These are phyloP conservation scores for Tulasnella sp. DNA, from an alignment of 768 basidiomycete genomes.

Conservation along the genomic window DNA sequence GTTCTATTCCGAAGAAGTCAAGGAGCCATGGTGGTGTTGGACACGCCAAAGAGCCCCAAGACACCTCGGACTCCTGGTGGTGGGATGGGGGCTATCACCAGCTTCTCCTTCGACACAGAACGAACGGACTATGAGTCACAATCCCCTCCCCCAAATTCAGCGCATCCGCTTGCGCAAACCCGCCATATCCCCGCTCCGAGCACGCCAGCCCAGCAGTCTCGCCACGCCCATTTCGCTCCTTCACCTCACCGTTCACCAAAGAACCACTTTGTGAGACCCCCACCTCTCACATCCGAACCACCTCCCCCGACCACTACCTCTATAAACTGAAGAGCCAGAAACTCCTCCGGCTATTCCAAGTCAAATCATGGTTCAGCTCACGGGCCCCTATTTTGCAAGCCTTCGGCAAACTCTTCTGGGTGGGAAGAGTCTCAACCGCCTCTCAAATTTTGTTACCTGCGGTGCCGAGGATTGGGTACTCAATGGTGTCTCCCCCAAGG, in stretches of 20 bases:
- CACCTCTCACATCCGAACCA: slow-evolving; percentile 44
- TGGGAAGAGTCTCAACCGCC: slow-evolving; percentile 73
- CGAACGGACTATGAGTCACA: not conserved
- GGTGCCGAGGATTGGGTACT: slow-evolving; percentile 79
- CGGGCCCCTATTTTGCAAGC: slow-evolving; percentile 33
- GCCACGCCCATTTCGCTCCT: slow-evolving; percentile 14
- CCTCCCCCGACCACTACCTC: slow-evolving; percentile 33
- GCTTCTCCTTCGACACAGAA: not conserved
- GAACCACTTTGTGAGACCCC: slow-evolving; percentile 45
- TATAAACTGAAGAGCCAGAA: not conserved
- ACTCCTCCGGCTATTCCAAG: not conserved
- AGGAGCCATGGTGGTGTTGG: not conserved
- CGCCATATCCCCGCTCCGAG: not conserved
- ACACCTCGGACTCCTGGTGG: too few species aligned
- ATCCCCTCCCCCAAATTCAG: not conserved
- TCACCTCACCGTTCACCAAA: slow-evolving; percentile 47
- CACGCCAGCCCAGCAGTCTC: not conserved
- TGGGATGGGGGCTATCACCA: not conserved
- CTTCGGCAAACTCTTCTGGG: slow-evolving; percentile 49
- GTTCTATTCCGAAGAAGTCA: not conserved
- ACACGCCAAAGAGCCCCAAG: not conserved
- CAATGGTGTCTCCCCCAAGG: slow-evolving; percentile 44
- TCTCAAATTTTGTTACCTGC: slow-evolving; percentile 77
- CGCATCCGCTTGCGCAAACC: not conserved
- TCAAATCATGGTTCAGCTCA: slow-evolving; percentile 9